These are phyloP conservation scores for Cyberlindnera xishuangbannaensis DNA, from an alignment of 805 yeast genomes.

Conservation along the genomic window DNA sequence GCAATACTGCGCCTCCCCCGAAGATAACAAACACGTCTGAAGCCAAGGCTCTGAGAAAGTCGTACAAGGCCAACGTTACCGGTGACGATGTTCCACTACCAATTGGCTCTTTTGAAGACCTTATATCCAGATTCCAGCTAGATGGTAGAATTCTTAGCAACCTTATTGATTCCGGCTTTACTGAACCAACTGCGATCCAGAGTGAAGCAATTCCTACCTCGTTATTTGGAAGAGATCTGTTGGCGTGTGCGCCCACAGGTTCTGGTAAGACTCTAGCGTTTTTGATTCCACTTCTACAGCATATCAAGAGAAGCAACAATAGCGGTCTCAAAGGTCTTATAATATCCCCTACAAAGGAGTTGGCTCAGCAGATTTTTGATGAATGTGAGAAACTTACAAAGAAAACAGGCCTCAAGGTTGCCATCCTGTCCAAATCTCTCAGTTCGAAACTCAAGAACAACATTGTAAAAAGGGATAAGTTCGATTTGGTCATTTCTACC, in stretches of 20 bases:
- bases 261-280: slow-evolving; percentile 96
- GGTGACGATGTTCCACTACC: slow-evolving; percentile 91
- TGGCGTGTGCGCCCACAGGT: slow-evolving; percentile 98
- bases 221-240: slow-evolving; percentile 63
- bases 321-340: slow-evolving; percentile 60
- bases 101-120: slow-evolving; percentile 81
- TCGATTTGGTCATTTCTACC: slow-evolving; percentile 78
- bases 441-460: slow-evolving; percentile 63
- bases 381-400: slow-evolving; percentile 55
- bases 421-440: slow-evolving; percentile 64
- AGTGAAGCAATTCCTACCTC: slow-evolving; percentile 81
- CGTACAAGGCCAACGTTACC: slow-evolving; percentile 60
- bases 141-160: slow-evolving; percentile 52
- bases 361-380: slow-evolving; percentile 78
- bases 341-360: slow-evolving; percentile 91
- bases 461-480: slow-evolving; percentile 52
- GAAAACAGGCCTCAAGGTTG: slow-evolving; percentile 43
- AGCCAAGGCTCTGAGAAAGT: slow-evolving; percentile 55
- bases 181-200: slow-evolving; percentile 90
- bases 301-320: slow-evolving; percentile 23
- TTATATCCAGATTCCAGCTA: slow-evolving; percentile 61
- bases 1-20: slow-evolving; percentile 20
- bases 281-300: slow-evolving; percentile 73
- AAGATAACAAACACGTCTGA: slow-evolving; percentile 49
- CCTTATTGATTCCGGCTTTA: slow-evolving; percentile 62